phyloP scores from a whole-genome alignment of 768 basidiomycete genomes.

The Mycena floridula region DNA sequence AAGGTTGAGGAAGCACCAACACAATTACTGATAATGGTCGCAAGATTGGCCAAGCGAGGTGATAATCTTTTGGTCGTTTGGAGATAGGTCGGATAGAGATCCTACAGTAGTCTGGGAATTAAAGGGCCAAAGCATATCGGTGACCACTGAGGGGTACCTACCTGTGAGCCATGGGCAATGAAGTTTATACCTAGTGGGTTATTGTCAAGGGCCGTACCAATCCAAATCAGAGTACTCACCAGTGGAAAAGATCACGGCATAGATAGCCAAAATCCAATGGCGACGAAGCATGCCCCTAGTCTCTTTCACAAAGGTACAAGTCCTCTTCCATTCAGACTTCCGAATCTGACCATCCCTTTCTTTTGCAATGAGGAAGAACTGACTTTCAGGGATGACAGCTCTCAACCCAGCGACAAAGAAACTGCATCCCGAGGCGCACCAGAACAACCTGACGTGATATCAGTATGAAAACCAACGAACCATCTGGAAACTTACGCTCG shows the following conservation, averaged over 20 bases:
- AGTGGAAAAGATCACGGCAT: slow-evolving; percentile 52
- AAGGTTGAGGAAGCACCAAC: not conserved
- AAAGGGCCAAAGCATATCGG: not conserved
- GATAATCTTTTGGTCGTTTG: slow-evolving; percentile 43
- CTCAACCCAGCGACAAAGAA: slow-evolving; percentile 49
- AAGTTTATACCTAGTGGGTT: not conserved
- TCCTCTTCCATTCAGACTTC: not conserved
- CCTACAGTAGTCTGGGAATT: slow-evolving; percentile 11
- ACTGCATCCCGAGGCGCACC: slow-evolving; percentile 48
- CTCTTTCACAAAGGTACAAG: slow-evolving; percentile 45
- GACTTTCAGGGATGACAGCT: slow-evolving; percentile 49
- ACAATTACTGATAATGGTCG: slow-evolving; percentile 49
- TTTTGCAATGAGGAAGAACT: slow-evolving; percentile 41
- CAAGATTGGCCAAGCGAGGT: slow-evolving; percentile 39
- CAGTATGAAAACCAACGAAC: too few relatives aligned
- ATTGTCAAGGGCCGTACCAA: not conserved
- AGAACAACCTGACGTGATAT: too few relatives aligned
- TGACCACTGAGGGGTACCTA: not conserved
- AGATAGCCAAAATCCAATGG: slow-evolving; percentile 61
- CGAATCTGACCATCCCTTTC: slow-evolving; percentile 22
- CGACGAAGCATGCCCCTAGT: slow-evolving; percentile 48
- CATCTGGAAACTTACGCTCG: too few relatives aligned
- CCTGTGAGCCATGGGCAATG: slow-evolving; percentile 11
- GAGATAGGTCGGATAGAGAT: slow-evolving; percentile 56
- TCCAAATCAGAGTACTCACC: not conserved